Conservation (phyloP, 2,329 filamentous ascomycete genomes). For the Colletotrichum sp. region DNA sequence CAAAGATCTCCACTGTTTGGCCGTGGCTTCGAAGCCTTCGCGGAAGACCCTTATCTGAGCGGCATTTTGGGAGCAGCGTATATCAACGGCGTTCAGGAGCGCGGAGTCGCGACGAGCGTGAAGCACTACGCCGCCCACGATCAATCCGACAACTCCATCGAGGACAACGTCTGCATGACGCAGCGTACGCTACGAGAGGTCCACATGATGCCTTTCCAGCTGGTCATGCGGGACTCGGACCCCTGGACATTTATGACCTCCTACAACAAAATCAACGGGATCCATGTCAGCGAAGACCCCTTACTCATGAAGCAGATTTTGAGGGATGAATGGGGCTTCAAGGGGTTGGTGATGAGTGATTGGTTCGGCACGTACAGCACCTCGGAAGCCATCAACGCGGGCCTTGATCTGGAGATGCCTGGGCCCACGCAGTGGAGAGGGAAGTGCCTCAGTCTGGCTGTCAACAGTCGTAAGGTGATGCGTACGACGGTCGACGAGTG, state of each 20-base stretch:
- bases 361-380: conserved; percentile 64
- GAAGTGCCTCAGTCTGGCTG: conserved; percentile 11
- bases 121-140: conserved; percentile 48
- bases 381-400: conserved; percentile 52
- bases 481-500: conserved; percentile 53
- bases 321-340: conserved; percentile 62
- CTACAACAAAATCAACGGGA: conserved; percentile 65
- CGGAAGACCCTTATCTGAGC: conserved; percentile 51
- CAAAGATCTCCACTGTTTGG: conserved; percentile 53
- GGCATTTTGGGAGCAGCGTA: conserved; percentile 48
- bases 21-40: conserved; percentile 53
- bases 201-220: conserved; percentile 63
- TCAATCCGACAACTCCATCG: conserved; percentile 24
- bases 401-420: conserved; percentile 66
- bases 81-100: conserved; percentile 48
- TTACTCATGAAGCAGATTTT: conserved; percentile 56
- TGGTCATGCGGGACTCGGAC: conserved; percentile 56
- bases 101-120: conserved; percentile 47
- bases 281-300: conserved; percentile 58
- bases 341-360: conserved; percentile 63
- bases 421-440: conserved; percentile 49
- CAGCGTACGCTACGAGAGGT: conserved; percentile 47
- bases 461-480: conserved; percentile 6
- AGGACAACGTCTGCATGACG: conserved; percentile 30
- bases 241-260: conserved; percentile 64